These are phyloP conservation scores for Fonsecaea monophora DNA, from an alignment of 2,329 filamentous ascomycete species.

Conservation along the genomic window DNA sequence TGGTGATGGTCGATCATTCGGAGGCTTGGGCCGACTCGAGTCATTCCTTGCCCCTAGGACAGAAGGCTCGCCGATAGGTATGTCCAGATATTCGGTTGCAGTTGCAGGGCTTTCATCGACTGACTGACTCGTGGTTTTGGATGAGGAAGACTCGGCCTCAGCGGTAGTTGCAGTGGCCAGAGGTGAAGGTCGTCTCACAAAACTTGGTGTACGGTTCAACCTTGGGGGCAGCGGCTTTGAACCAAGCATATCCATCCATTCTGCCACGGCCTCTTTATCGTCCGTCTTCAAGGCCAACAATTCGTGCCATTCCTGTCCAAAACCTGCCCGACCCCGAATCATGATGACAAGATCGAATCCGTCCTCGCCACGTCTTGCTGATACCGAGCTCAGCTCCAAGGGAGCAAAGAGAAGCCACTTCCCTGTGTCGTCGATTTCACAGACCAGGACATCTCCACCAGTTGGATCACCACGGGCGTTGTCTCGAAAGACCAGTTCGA, in stretches of 20 bases:
- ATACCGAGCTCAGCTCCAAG: constrained; percentile 73
- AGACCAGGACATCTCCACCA: constrained; percentile 84
- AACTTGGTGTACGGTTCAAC: constrained; percentile 62
- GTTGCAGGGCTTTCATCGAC: constrained; percentile 40
- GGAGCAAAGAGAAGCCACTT: constrained; percentile 93
- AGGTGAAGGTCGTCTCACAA: constrained; percentile 49
- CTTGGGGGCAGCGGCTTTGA: constrained; percentile 66
- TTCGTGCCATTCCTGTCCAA: constrained; percentile 77
- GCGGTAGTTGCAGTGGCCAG: constrained; percentile 35
- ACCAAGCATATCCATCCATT: constrained; percentile 91
- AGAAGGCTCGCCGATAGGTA: constrained; percentile 63
- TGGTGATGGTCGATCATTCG: constrained; percentile 24
- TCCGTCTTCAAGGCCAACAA: constrained; percentile 78
- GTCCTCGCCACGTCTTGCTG: constrained; percentile 77
- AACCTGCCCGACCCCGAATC: constrained; percentile 74
- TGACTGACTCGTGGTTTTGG: constrained; percentile 3
- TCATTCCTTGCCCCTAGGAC: constrained; percentile 28
- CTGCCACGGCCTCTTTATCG: constrained; percentile 75
- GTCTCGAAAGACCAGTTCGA: constrained; percentile 86
- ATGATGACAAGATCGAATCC: constrained; percentile 80
- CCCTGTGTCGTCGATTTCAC: constrained; percentile 79
- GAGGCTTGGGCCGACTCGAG: constrained; percentile 19
- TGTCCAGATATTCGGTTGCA: constrained; percentile 62
- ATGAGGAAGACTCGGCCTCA: not conserved
- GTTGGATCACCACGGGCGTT: constrained; percentile 69